Base-by-base conservation (phyloP, 306 rosid genomes). In the Rosa persica region DNA sequence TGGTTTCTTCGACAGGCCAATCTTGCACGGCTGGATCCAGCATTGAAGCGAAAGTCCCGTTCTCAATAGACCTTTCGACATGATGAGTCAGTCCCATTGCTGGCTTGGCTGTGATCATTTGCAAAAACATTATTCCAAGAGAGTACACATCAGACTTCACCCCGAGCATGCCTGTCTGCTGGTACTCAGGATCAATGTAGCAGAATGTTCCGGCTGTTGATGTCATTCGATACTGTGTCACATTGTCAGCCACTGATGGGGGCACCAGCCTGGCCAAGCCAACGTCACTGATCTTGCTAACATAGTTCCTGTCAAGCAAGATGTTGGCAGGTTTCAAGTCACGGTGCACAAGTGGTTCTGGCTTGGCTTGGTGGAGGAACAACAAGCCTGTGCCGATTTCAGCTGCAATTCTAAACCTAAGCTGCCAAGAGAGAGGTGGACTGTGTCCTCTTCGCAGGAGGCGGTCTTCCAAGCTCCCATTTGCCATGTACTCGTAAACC, bases 151-250 rank as follows among this genome's bases (percentile, higher is more conserved):
- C 98, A 10, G 97, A 92, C 55, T 94, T 94, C 7, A 92, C 97
- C 0, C 98, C 98, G 1, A 94, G 83, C 98, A 94, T 94, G 67
- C 98, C 98, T 1, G 98, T 90, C 58, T 94, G 98, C 78, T 94
- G 98, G 80, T 94, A 94, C 82, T 94, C 98, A 3, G 98, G 98
- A 60, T 94, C 98, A 8, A 94, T 94, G 67, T 94, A 94, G 85
- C 97, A 94, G 90, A 94, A 94, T 0, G 98, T 94, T 69, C 98
- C 98, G 0, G 98, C 98, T 0, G 97, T 86, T 5, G 97, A 89
- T 42, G 98, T 94, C 97, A 94, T 85, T 15, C 81, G 92, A 23
- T 92, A 94, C 55, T 94, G 97, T 1, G 98, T 92, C 73, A 89
- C 97, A 0, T 0, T 74, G 72, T 94, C 95, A 0, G 95, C 93